Percentiles rank a stretch among this genome's conserved stretches.
Evolutionary conservation across 495 filamentous ascomycete genomes (phyloP).

Genomic region (Tetracladium setigerum): DNA sequence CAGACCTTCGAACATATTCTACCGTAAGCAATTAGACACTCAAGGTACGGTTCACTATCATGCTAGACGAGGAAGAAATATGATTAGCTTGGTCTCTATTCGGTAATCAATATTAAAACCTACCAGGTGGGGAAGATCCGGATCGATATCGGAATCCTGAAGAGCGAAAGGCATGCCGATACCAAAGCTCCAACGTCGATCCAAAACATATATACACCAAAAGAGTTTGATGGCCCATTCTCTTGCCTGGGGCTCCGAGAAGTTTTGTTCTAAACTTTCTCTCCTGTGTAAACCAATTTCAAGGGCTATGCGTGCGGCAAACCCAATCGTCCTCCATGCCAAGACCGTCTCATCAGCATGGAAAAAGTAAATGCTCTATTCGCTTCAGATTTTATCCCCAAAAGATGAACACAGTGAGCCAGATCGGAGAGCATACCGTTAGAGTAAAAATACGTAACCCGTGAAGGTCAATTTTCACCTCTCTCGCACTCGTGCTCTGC

Average conservation of each 20-base stretch:
- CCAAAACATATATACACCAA: constrained; percentile 70
- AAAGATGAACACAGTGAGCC: too few species aligned
- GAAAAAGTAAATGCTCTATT: constrained; percentile 71
- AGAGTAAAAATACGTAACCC: too few species aligned
- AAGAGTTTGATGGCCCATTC: constrained; percentile 55
- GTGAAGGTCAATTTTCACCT: too few species aligned
- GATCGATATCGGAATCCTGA: constrained; percentile 75
- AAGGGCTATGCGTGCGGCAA: constrained; percentile 63
- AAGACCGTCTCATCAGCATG: constrained; percentile 68
- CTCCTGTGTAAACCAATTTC: constrained; percentile 67
- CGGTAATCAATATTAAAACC: too few species aligned
- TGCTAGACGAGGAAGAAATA: too few species aligned
- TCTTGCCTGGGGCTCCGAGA: constrained; percentile 55
- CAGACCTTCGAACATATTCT: background rate
- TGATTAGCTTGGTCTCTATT: too few species aligned
- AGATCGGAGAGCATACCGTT: too few species aligned
- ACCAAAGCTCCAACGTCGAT: constrained; percentile 70
- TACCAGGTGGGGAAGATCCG: constrained; percentile 63
- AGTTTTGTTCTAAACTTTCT: background rate
- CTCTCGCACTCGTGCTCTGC: too few species aligned
- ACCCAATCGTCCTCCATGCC: constrained; percentile 69
- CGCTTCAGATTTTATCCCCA: too few species aligned
- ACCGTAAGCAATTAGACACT: background rate
- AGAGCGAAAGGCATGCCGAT: constrained; percentile 69
- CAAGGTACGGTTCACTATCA: too few species aligned